Percentiles rank a stretch among this genome's conserved stretches.
Conservation (phyloP, 1,139 yeast genomes). For the Petasospora rhodanensis region DNA sequence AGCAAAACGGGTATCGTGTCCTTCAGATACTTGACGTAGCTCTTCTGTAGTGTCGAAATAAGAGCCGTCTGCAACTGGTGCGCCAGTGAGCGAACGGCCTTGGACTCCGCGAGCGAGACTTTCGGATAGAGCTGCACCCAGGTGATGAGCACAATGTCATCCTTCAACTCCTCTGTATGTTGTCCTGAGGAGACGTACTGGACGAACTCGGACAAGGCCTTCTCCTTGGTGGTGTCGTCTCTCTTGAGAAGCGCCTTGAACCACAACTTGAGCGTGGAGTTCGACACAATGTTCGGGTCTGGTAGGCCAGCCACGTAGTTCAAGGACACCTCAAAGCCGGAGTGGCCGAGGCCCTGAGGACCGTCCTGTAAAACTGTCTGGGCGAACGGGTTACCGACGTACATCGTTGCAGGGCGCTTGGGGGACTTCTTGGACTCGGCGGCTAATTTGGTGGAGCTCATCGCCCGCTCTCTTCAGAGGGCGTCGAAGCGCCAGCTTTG, state of each 20-base stretch:
- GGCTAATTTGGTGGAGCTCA: too few species aligned
- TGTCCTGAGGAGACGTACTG: constrained; percentile 31
- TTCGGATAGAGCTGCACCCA: constrained; percentile 87
- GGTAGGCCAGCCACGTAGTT: constrained; percentile 79
- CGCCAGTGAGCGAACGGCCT: constrained; percentile 53
- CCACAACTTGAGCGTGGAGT: constrained; percentile 56
- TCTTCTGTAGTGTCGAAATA: constrained; percentile 51
- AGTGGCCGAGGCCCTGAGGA: constrained; percentile 31
- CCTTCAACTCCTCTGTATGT: constrained; percentile 30
- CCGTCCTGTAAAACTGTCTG: constrained; percentile 12
- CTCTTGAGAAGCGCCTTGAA: constrained; percentile 75
- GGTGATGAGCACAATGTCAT: constrained; percentile 51
- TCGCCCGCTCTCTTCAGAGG: too few species aligned
- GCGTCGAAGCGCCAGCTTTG: too few species aligned
- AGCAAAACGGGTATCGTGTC: constrained; percentile 72
- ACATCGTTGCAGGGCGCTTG: too few species aligned
- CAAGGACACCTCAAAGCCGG: constrained; percentile 65
- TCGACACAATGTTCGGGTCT: constrained; percentile 53
- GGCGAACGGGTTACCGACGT: constrained; percentile 21
- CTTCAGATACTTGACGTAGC: constrained; percentile 57
- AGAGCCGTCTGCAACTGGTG: constrained; percentile 62
- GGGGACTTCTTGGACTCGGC: too few species aligned
- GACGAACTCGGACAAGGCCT: constrained; percentile 59
- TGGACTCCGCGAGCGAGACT: constrained; percentile 65
- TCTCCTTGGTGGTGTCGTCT: constrained; percentile 80